Percentiles rank a stretch among this genome's conserved stretches.
Conservation (phyloP, 1,284 basidiomycete genomes). For the Blastosporella zonata region DNA sequence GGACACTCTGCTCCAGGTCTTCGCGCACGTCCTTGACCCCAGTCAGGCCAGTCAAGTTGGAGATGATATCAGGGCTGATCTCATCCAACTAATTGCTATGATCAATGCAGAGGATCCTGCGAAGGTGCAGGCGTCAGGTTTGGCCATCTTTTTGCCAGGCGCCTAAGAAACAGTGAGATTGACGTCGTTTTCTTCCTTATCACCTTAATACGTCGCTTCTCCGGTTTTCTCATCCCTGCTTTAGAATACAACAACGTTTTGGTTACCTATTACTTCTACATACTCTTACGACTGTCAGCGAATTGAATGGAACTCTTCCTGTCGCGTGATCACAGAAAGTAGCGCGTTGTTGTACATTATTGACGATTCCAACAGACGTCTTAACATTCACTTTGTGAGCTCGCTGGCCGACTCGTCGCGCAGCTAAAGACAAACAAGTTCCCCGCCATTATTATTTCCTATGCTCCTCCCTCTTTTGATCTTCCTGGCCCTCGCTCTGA, state of each 20-base stretch:
- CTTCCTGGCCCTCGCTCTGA: conserved; percentile 36
- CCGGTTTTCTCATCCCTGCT: conserved; percentile 16
- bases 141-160: conserved; percentile 51
- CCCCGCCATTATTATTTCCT: conserved; percentile 48
- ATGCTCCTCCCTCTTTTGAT: conserved; percentile 64
- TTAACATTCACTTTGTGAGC: conserved; percentile 26
- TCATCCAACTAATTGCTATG: conserved; percentile 74
- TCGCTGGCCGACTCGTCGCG: conserved; percentile 60
- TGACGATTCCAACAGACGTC: conserved; percentile 16
- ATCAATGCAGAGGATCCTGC: conserved; percentile 74
- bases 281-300: conserved; percentile 5
- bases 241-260: conserved; percentile 29
- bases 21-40: conserved; percentile 83
- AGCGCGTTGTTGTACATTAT: conserved; percentile 29
- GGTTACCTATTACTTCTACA: conserved; percentile 18
- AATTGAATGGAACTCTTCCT: conserved; percentile 6
- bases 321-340: conserved; percentile 6
- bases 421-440: conserved; percentile 36
- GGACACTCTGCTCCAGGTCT: conserved; percentile 81
- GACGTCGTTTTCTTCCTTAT: conserved; percentile 20
- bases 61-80: conserved; percentile 71
- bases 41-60: conserved; percentile 69
- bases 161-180: conserved; percentile 12
- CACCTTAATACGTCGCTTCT: conserved; percentile 23
- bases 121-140: conserved; percentile 74